These are phyloP conservation scores for Diutina mesorugosa DNA, from an alignment of 1,139 yeast species.

Conservation along the genomic window DNA sequence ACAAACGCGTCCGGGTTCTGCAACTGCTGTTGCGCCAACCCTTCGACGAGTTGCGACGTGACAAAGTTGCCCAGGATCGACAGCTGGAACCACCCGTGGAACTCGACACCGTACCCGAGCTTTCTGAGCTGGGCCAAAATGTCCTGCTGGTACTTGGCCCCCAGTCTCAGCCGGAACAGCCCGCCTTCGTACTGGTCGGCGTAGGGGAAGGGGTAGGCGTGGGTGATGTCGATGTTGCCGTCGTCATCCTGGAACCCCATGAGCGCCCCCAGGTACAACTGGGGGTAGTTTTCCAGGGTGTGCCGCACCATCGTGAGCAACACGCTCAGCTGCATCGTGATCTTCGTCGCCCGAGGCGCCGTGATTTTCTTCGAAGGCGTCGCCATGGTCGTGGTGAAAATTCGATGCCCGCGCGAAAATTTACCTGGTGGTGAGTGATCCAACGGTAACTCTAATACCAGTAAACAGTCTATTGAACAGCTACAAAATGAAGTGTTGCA, in stretches of 20 bases:
- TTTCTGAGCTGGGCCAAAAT: conserved; percentile 49
- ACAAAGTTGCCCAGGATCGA: conserved; percentile 59
- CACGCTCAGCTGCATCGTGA: conserved; percentile 44
- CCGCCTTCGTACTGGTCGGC: conserved; percentile 44
- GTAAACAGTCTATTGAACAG: too few species aligned
- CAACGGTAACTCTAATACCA: too few species aligned
- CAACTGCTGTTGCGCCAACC: conserved; percentile 54
- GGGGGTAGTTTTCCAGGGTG: conserved; percentile 57
- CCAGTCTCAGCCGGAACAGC: conserved; percentile 44
- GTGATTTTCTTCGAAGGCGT: neutral
- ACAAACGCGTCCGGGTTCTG: conserved; percentile 54
- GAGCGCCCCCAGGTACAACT: conserved; percentile 61
- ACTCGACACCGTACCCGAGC: conserved; percentile 58
- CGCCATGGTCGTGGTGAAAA: neutral
- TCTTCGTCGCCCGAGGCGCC: conserved; percentile 29
- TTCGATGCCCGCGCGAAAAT: neutral
- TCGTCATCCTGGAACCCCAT: conserved; percentile 62
- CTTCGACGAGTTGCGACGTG: conserved; percentile 53
- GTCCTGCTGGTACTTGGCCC: conserved; percentile 59
- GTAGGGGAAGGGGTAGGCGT: conserved; percentile 52
- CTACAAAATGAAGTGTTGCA: too few species aligned
- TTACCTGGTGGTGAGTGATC: neutral
- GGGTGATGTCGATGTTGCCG: conserved; percentile 39
- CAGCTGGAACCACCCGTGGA: conserved; percentile 77
- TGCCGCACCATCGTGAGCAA: conserved; percentile 64